phyloP scores from a whole-genome alignment of 805 yeast species.

The Ogataea pilisensis region DNA sequence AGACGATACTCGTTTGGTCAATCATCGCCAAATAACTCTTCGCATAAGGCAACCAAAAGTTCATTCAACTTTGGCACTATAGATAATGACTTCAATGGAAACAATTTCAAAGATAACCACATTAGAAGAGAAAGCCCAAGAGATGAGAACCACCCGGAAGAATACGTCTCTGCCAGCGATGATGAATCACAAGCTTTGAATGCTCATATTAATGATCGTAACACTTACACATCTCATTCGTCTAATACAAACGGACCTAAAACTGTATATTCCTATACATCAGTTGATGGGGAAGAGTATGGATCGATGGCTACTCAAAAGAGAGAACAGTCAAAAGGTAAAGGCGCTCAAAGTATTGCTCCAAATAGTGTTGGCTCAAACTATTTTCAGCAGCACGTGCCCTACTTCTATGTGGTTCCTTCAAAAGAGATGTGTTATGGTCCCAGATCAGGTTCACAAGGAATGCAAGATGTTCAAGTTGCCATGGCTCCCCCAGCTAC shows the following conservation, averaged over 20 bases:
- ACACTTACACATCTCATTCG: constrained; percentile 25
- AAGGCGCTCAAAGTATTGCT: background rate
- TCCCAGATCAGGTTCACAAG: constrained; percentile 13
- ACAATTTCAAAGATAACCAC: too few species aligned
- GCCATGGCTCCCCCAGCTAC: constrained; percentile 11
- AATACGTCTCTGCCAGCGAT: constrained; percentile 13
- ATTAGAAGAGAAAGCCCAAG: constrained; percentile 4
- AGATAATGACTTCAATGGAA: too few species aligned
- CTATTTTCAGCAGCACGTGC: constrained; percentile 19
- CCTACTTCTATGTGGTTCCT: constrained; percentile 28
- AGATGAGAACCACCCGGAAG: constrained; percentile 10
- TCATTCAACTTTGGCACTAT: constrained; percentile 13
- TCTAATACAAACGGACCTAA: constrained; percentile 23
- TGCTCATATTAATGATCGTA: constrained; percentile 22
- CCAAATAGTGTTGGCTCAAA: constrained; percentile 11
- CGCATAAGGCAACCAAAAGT: constrained; percentile 13
- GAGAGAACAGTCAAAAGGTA: constrained; percentile 1
- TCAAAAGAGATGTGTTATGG: constrained; percentile 22
- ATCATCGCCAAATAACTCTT: constrained; percentile 12
- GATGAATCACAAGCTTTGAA: constrained; percentile 11
- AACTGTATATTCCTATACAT: constrained; percentile 26
- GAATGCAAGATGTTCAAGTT: constrained; percentile 9
- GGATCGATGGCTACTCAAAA: constrained; percentile 13
- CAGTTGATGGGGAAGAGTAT: constrained; percentile 25
- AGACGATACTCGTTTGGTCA: constrained; percentile 15